Percentiles rank a stretch among this genome's conserved stretches.
Conservation (phyloP, 2,329 filamentous ascomycete species). For the Bertia moriformis region DNA sequence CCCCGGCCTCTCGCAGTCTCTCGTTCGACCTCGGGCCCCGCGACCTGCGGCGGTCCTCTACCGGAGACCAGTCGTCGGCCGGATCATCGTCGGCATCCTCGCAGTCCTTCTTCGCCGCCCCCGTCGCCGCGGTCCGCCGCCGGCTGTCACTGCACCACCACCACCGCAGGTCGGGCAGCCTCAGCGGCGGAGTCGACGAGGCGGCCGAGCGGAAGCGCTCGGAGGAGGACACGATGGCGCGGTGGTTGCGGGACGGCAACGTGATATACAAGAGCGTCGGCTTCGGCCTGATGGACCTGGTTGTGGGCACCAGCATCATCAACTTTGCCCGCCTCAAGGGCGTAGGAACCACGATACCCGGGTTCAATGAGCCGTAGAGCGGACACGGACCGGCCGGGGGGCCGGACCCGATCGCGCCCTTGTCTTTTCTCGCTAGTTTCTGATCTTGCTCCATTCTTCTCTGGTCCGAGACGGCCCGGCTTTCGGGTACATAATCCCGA, state of each 20-base stretch:
- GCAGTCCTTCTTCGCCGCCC: no score
- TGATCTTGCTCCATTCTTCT: no score
- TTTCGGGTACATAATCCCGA: no score
- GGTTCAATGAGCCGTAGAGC: conserved; percentile 26
- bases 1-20: neutral
- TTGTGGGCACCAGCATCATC: conserved; percentile 43
- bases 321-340: conserved; percentile 36
- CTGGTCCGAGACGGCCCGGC: no score
- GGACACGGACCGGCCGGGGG: no score
- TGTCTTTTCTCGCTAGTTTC: no score
- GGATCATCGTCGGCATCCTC: neutral
- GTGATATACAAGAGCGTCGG: conserved; percentile 59
- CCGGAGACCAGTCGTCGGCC: neutral
- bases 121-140: no score
- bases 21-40: neutral
- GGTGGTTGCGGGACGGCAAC: conserved; percentile 45
- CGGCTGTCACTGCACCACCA: neutral
- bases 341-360: conserved; percentile 35
- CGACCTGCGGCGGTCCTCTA: no score
- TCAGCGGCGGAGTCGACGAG: neutral
- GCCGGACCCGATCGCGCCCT: no score
- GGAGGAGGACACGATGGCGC: conserved; percentile 31
- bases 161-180: neutral
- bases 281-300: conserved; percentile 51
- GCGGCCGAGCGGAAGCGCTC: conserved; percentile 18